Evolutionary conservation across 2,329 filamentous ascomycete genomes (phyloP), one percentile per base, ranked within the genome.

Genomic region (Talaromyces albobiverticillius): DNA sequence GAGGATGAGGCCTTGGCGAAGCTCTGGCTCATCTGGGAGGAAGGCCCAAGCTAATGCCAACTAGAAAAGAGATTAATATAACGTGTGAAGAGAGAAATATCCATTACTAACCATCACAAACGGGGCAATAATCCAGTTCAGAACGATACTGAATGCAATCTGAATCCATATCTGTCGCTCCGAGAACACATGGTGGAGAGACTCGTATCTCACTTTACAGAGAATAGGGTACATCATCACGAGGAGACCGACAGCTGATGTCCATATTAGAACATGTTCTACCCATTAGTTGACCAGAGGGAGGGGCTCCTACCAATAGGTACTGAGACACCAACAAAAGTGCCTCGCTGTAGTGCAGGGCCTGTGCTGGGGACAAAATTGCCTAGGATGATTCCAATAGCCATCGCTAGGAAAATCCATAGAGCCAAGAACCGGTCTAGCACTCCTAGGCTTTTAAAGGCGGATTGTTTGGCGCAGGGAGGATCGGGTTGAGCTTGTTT

Each of bases 201-300:
- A 82, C 68, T 95, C 90, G 70, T 84, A 94, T 38, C 83, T 83
- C 5, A 95, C 87, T 69, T 94, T 94, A 79, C 89, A 95, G 0
- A 95, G 76, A 56, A 95, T 95, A 0, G 90, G 91, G 65, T 94
- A 95, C 89, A 95, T 95, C 90, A 95, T 95, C 40, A 95, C 85
- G 1, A 95, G 78, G 1, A 95, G 74, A 0, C 90, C 90, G 46
- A 95, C 75, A 0, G 90, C 89, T 89, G 41, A 5, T n/a, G n/a
- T n/a, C n/a, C n/a, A n/a, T n/a, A n/a, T n/a, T n/a, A n/a, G n/a
- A n/a, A n/a, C n/a, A n/a, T n/a, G n/a, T n/a, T n/a, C n/a, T n/a
- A n/a, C n/a, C n/a, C n/a, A n/a, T n/a, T n/a, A n/a, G n/a, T n/a
- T n/a, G n/a, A n/a, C n/a, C n/a, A n/a, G n/a, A n/a, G n/a, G n/a